Evolutionary conservation across 2,329 filamentous ascomycete species (phyloP), one percentile per base, ranked within the genome.

Genomic region (Microdochium bolleyi): DNA sequence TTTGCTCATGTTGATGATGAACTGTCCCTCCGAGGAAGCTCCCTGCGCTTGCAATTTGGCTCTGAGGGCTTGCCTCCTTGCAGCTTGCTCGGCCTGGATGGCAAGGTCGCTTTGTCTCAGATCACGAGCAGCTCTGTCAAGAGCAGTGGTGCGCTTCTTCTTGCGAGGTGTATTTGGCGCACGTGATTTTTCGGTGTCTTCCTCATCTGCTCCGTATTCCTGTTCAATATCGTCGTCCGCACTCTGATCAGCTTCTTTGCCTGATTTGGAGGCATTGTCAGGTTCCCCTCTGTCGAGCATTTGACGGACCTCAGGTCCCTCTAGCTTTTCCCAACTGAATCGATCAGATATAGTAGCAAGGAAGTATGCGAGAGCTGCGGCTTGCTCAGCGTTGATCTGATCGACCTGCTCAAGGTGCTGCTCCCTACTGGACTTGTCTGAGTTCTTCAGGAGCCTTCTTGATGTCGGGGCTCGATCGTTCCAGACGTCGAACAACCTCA

Each of bases 1-100:
- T 62, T 86, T 88, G 25, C 76, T 76, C 55, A 83, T 77, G 62
- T 90, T 90, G 66, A 91, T 79, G 49, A 87, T 82, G 24, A 88
- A 67, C 57, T 73, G 71, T 64, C 65, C 75, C 56, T 53, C 60
- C 49, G 58, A 50, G 65, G 67, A 56, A 57, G 61, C 66, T 57
- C 68, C 78, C 56, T 79, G 69, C 55, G 65, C 73, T 58, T 67
- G 68, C 10, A 60, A 49, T 52, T 57, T 63, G 37, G 55, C 58
- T 58, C 70, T 76, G 34, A 79, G 71, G 54, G 71, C 75, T 58
- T 66, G 63, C 27, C 72, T 22, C 21, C 21, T 46, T 16, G 41
- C 41, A 19, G n/a, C 21, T 46, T 84, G 80, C 52, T 80, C 74
- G 53, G 74, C 67, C 3, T 76, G 64, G 51, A 82, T 78, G n/a